Evolutionary conservation across 441 rosid genomes (phyloP), one percentile per base, ranked within the genome.

Genomic region (Metrosideros polymorpha): DNA sequence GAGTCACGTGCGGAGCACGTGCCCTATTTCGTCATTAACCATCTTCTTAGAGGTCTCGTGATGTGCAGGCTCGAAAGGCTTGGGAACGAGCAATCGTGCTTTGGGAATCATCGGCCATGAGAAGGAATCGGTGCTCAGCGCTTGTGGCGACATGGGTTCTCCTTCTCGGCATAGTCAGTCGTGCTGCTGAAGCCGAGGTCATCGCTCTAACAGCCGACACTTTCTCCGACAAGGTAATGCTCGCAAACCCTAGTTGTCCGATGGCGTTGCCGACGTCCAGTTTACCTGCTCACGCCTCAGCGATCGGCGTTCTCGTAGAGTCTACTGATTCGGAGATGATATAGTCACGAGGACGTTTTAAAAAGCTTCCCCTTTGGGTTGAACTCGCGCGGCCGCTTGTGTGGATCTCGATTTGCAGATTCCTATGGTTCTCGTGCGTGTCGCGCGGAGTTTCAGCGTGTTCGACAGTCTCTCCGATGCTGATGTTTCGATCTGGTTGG

Each of bases 151-250:
- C 89, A 35, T 30, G 89, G 53, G 83, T 91, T 59, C 25, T 92
- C 43, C 84, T 92, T 6, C 82, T 89, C 66, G 83, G 50, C 29
- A 43, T 88, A 12, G 32, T 32, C 35, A 35, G 84, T 12, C 87
- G 57, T 24, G 39, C 30, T 35, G 53, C 91, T 7, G 59, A 88
- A 86, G 94, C 99, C 14, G 99, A 96, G 92, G 98, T 97, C 88
- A 92, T 97, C 86, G 92, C 98, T 87, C 94, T 96, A 87, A 96
- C 95, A 12, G 94, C 94, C 12, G 98, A 96, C 83, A 97, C 98
- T 82, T 97, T 96, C 94, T 92, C 96, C 63, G 99, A 95, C 90
- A 97, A 97, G 98, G 99, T 97, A 88, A 84, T 25, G 29, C 43
- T 66, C 19, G 30, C 52, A 43, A 71, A 53, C 83, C 85, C 76